Base-by-base conservation (phyloP, 345 rosid genomes). In the Syzygium aqueum region DNA sequence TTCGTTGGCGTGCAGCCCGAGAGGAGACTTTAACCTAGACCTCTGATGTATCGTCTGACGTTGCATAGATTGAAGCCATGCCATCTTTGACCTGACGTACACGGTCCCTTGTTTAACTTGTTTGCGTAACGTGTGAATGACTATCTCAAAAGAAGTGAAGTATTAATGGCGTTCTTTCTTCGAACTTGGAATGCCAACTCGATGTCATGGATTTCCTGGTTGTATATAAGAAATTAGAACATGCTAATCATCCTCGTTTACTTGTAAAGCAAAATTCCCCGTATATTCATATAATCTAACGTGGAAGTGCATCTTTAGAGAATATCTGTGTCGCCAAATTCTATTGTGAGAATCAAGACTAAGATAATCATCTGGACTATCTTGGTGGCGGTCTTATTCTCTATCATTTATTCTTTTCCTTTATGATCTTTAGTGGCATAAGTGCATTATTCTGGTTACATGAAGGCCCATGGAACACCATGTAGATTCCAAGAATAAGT, bases 391-490 rank as follows among this genome's bases (percentile, higher is more conserved):
- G 4, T 73, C 10, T 8, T 63, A 3, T 37, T 21, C 6, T 40
- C 9, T 65, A 1, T 46, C 25, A 73, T 9, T 33, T 2, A 3
- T 67, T 9, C 37, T 65, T 56, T 57, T 57, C 30, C 2, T 1
- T 30, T 9, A 16, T 30, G 23, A 8, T 65, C 73, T 2, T 17
- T 7, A 3, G 5, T 11, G 11, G 46, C 46, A 43, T 43, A 43
- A 43, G 46, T 43, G 46, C 46, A 43, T 6, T 43, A 43, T 43
- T 65, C 12, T 6, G 1, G 13, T 37, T 67, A 30, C 23, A 6
- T 57, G 10, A 0, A 33, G 78, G 1, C 40, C 23, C 1, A 67
- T 2, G 13, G 19, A 67, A 67, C 3, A 30, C 19, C 46, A 0
- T 67, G 23, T 25, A 54, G 22, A 54, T 43, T 43, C 46, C 46